Evolutionary conservation across 768 basidiomycete species (phyloP).

Genomic region (Agrocybe pediades): DNA sequence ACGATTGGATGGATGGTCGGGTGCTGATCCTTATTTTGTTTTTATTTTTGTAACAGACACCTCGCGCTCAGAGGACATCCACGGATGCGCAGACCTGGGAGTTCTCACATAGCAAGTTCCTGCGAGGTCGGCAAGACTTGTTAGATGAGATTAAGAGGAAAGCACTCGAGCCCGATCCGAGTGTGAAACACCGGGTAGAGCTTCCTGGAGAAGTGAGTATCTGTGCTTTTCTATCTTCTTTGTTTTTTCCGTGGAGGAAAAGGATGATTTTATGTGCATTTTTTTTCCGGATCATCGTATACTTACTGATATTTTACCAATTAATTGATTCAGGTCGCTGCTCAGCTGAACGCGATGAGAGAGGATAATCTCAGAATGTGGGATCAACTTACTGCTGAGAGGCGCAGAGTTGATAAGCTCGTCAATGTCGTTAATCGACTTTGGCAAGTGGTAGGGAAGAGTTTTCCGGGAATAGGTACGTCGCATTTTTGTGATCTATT

Average conservation of each 20-base stretch:
- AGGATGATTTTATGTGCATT: constrained; percentile 4
- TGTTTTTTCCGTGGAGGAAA: too few species aligned
- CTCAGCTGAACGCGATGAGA: constrained; percentile 68
- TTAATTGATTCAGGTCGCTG: constrained; percentile 44
- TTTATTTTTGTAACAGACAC: constrained; percentile 49
- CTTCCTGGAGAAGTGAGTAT: constrained; percentile 74
- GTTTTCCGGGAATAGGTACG: constrained; percentile 57
- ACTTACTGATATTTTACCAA: constrained; percentile 16
- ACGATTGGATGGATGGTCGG: not conserved
- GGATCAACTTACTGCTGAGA: constrained; percentile 56
- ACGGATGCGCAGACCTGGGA: constrained; percentile 86
- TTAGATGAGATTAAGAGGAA: constrained; percentile 88
- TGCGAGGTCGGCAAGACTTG: constrained; percentile 77
- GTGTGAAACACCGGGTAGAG: constrained; percentile 71
- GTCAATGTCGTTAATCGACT: constrained; percentile 58
- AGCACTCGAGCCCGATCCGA: constrained; percentile 79
- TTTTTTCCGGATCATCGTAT: constrained; percentile 7
- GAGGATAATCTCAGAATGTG: constrained; percentile 72
- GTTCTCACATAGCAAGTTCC: constrained; percentile 86
- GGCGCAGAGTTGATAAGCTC: constrained; percentile 62
- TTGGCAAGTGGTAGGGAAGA: constrained; percentile 62
- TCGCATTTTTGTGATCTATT: constrained; percentile 14
- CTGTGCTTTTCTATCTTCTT: constrained; percentile 1
- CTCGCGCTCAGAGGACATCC: constrained; percentile 80
- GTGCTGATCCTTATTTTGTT: not conserved